A percentile compares a stretch with the other conserved stretches of the same genome.
Evolutionary conservation across 192 early-diverging fungal species (phyloP).

Genomic region (Rhizophagus prolifer): DNA sequence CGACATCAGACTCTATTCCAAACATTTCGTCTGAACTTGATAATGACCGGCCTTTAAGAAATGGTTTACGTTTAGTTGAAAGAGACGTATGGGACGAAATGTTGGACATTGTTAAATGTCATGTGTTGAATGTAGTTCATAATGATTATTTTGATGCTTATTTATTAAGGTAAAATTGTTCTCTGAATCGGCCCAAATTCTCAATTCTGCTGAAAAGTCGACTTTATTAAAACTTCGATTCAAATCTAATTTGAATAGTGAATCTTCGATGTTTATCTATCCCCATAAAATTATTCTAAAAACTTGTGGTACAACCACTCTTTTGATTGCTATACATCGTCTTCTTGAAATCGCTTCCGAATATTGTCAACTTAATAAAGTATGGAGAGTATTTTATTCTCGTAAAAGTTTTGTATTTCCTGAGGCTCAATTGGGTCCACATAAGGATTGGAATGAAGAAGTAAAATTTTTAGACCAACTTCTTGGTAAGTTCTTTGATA

Average conservation of each 20-base stretch:
- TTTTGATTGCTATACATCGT: constrained; percentile 83
- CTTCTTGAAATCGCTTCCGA: constrained; percentile 80
- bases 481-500: constrained; percentile 48
- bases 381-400: constrained; percentile 90
- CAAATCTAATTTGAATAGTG: constrained; percentile 47
- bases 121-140: constrained; percentile 81
- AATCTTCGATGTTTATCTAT: constrained; percentile 98
- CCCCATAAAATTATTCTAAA: constrained; percentile 94
- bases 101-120: constrained; percentile 91
- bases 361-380: constrained; percentile 59
- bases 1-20: constrained; percentile 43
- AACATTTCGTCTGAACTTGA: constrained; percentile 36
- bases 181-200: background rate
- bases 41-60: constrained; percentile 37
- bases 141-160: constrained; percentile 89
- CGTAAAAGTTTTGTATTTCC: constrained; percentile 98
- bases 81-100: constrained; percentile 87
- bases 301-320: constrained; percentile 96
- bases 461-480: constrained; percentile 69
- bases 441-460: constrained; percentile 91
- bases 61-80: constrained; percentile 73
- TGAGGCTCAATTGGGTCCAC: constrained; percentile 82
- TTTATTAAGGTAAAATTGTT: constrained; percentile 67
- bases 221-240: background rate
- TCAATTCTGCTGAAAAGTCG: background rate